A percentile compares a stretch with the other conserved stretches of the same genome.
These are phyloP conservation scores for Ceratorhiza oryzae-sativae DNA, from an alignment of 1,284 basidiomycete genomes.

Conservation along the genomic window DNA sequence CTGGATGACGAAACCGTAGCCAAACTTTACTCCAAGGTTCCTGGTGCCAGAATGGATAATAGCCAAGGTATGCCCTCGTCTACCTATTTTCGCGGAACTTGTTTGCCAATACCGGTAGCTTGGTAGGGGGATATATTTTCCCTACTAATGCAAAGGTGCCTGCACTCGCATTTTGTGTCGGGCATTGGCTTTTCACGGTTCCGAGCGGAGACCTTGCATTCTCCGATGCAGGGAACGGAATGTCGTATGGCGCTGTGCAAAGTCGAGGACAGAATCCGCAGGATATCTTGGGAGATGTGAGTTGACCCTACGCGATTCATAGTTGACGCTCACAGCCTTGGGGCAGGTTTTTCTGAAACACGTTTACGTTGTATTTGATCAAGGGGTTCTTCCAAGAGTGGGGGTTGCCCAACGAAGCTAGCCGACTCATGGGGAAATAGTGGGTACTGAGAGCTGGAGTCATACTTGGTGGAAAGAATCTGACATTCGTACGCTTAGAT, in stretches of 20 bases:
- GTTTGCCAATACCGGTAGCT: no score
- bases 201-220: conserved; percentile 38
- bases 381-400: conserved; percentile 27
- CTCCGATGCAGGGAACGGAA: conserved; percentile 39
- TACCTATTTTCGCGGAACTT: background rate
- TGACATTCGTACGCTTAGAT: no score
- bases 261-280: conserved; percentile 40
- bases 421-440: background rate
- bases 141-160: conserved; percentile 34
- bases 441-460: no score
- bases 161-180: conserved; percentile 32
- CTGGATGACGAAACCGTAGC: conserved; percentile 37
- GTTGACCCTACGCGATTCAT: background rate
- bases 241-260: conserved; percentile 40
- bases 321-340: background rate
- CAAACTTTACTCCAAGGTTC: conserved; percentile 35
- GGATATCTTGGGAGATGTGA: conserved; percentile 42
- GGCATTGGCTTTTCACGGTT: conserved; percentile 29
- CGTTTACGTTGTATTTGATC: conserved; percentile 42
- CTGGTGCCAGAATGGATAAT: conserved; percentile 40
- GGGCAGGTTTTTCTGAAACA: conserved; percentile 40
- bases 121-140: conserved; percentile 36
- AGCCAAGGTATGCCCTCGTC: background rate
- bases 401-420: conserved; percentile 35
- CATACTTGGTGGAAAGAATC: no score